These are phyloP conservation scores for Talaromyces sp. DNA, from an alignment of 2,329 filamentous ascomycete genomes.

Conservation along the genomic window DNA sequence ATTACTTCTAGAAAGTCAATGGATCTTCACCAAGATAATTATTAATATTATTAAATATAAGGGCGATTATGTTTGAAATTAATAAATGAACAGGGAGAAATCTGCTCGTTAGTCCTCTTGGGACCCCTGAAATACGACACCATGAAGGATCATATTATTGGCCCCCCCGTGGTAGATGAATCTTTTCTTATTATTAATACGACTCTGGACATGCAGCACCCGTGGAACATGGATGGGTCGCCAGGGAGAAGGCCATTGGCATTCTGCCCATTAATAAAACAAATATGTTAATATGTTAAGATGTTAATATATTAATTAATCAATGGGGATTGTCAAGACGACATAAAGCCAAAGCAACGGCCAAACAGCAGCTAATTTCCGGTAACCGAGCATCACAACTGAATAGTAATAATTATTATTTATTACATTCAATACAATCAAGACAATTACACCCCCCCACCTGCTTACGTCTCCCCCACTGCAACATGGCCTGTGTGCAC, in stretches of 20 bases:
- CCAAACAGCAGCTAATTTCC: neutral
- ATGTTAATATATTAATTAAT: neutral
- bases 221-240: neutral
- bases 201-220: neutral
- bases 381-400: neutral
- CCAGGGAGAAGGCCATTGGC: neutral
- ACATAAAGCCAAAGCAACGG: neutral
- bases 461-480: neutral
- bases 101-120: neutral
- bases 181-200: neutral
- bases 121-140: neutral
- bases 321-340: neutral
- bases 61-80: neutral
- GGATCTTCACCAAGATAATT: neutral
- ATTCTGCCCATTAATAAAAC: neutral
- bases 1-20: neutral
- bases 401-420: neutral
- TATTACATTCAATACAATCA: neutral
- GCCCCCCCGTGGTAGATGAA: neutral
- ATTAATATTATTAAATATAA: neutral
- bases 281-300: no score
- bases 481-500: neutral
- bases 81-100: neutral
- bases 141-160: neutral
- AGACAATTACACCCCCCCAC: no score